Conservation (phyloP, 2,329 filamentous ascomycete genomes). For the Talaromyces sp. region DNA sequence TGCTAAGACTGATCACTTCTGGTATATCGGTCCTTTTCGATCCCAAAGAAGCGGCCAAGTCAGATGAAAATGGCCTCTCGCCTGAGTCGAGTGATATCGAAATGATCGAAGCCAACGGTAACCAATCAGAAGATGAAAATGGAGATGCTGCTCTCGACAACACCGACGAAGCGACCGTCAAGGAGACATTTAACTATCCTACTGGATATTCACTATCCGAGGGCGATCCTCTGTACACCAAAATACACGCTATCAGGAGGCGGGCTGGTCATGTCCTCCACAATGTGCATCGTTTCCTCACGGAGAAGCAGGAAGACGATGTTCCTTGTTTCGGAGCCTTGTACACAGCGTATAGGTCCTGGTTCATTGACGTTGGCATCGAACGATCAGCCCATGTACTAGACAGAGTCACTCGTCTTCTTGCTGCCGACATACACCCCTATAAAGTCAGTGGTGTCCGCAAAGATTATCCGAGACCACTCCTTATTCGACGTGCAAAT, state of each 20-base stretch:
- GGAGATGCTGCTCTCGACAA: slow-evolving; percentile 48
- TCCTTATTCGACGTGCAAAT: slow-evolving; percentile 88
- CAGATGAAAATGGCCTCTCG: slow-evolving; percentile 38
- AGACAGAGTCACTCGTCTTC: slow-evolving; percentile 76
- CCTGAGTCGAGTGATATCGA: slow-evolving; percentile 34
- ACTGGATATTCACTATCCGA: slow-evolving; percentile 74
- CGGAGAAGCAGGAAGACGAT: slow-evolving; percentile 82
- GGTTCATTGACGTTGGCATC: slow-evolving; percentile 96
- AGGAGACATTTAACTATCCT: slow-evolving; percentile 81
- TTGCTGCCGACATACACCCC: slow-evolving; percentile 78
- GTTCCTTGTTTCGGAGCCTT: slow-evolving; percentile 90
- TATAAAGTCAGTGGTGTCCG: slow-evolving; percentile 92
- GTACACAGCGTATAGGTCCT: slow-evolving; percentile 87
- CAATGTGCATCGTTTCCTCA: slow-evolving; percentile 76
- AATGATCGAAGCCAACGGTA: slow-evolving; percentile 39
- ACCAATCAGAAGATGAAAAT: slow-evolving; percentile 18
- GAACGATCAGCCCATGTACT: slow-evolving; percentile 91
- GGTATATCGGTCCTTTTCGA: slow-evolving; percentile 89
- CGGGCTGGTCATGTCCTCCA: slow-evolving; percentile 75
- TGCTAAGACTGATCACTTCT: slow-evolving; percentile 81
- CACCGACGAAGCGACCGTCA: slow-evolving; percentile 57
- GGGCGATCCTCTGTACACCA: slow-evolving; percentile 60
- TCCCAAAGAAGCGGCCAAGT: slow-evolving; percentile 55
- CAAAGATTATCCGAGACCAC: slow-evolving; percentile 84
- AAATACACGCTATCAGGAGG: slow-evolving; percentile 75